phyloP scores from a whole-genome alignment of 2,329 filamentous ascomycete species.

The Clonostachys sp. region DNA sequence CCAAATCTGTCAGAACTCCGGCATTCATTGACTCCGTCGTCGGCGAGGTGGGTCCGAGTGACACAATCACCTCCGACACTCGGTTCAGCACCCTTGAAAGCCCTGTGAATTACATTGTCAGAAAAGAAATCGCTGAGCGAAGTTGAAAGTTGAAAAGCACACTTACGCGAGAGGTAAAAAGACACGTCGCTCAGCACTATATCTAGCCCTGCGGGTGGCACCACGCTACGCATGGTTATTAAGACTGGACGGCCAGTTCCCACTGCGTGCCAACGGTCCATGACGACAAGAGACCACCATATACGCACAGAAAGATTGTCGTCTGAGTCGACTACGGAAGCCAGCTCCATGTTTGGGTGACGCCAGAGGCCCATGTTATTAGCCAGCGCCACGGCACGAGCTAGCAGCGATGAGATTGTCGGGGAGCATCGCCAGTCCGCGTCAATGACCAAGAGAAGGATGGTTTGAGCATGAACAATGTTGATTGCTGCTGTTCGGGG shows the following conservation, averaged over 20 bases:
- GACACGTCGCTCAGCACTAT: conserved; percentile 56
- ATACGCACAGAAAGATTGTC: conserved; percentile 58
- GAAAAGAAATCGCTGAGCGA: neutral
- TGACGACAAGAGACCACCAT: conserved; percentile 69
- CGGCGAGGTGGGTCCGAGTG: conserved; percentile 23
- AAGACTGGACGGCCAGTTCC: conserved; percentile 58
- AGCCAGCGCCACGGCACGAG: conserved; percentile 60
- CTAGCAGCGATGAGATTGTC: conserved; percentile 48
- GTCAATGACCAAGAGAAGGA: conserved; percentile 63
- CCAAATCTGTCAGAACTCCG: conserved; percentile 25
- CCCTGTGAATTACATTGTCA: conserved; percentile 26
- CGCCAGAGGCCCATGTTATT: conserved; percentile 58
- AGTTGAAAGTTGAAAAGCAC: neutral
- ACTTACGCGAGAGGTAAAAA: conserved; percentile 63
- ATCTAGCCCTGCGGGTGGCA: conserved; percentile 55
- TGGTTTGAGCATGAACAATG: conserved; percentile 60
- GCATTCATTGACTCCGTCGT: conserved; percentile 25
- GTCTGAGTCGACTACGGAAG: conserved; percentile 53
- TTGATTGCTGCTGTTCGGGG: conserved; percentile 32
- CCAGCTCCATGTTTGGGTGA: conserved; percentile 33
- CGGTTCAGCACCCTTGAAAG: conserved; percentile 50
- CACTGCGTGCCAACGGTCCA: conserved; percentile 72
- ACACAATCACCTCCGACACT: conserved; percentile 29
- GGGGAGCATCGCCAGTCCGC: conserved; percentile 49
- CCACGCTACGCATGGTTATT: conserved; percentile 57